These are phyloP conservation scores for Camellia lanceoleosa DNA, from an alignment of 148 eudicot species.

Conservation along the genomic window DNA sequence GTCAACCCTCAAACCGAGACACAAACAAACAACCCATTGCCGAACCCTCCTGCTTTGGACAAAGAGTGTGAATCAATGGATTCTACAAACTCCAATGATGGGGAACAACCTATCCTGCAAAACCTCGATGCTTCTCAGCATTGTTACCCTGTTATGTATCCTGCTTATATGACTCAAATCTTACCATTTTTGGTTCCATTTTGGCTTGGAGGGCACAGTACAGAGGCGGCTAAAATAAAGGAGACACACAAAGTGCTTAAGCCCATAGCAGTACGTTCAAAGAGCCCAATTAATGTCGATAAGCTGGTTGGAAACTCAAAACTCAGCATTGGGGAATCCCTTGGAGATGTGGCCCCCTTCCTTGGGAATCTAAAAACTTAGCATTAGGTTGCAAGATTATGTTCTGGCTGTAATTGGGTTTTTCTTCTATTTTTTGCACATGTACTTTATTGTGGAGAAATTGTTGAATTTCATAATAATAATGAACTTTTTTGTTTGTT, in stretches of 20 bases:
- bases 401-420: constrained; percentile 25
- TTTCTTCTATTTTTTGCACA: too few species aligned
- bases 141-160: constrained; percentile 50
- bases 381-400: too few species aligned
- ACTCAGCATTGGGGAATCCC: constrained; percentile 62
- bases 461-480: too few species aligned
- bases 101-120: constrained; percentile 23
- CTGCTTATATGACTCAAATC: constrained; percentile 56
- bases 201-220: constrained; percentile 35
- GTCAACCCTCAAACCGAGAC: constrained; percentile 38
- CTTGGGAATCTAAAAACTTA: constrained; percentile 4
- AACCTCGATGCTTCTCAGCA: constrained; percentile 44
- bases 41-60: constrained; percentile 43
- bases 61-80: constrained; percentile 84
- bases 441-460: too few species aligned
- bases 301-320: constrained; percentile 84
- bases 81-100: constrained; percentile 63
- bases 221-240: constrained; percentile 37
- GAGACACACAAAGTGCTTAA: constrained; percentile 67
- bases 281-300: constrained; percentile 71
- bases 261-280: constrained; percentile 76
- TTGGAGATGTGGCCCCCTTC: constrained; percentile 50
- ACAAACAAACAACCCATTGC: constrained; percentile 35
- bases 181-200: constrained; percentile 49
- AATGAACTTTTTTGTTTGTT: too few species aligned